Evolutionary conservation across 2,329 filamentous ascomycete genomes (phyloP), one percentile per base, ranked within the genome.

Genomic region (Plectosphaerella sp.): DNA sequence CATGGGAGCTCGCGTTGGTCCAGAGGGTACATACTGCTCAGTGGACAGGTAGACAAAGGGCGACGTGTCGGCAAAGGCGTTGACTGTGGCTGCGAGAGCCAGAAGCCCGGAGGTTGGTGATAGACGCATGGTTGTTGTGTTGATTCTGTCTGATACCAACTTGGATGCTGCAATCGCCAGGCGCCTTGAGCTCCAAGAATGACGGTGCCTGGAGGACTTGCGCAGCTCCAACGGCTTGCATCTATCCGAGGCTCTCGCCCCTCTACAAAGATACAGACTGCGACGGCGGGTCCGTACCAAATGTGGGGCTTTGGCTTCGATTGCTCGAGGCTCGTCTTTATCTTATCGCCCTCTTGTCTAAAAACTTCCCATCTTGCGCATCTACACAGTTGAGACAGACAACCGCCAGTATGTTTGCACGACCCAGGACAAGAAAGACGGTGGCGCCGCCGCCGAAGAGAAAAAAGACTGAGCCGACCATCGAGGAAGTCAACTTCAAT

Each of bases 21-120:
- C 37, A 25, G 9, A 35, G 14, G 22, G 10, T 50, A 64, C 86
- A 63, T 86, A 96, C 92, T 86, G 76, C 57, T 87, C 81, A 45
- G 87, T 93, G 33, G 93, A 97, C 68, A 95, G 87, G 59, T 97
- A 74, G 66, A 96, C 81, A 70, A 96, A 94, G 16, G 94, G 93
- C 51, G 90, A 92, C 2, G 92, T 91, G 70, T 96, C 87, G 57
- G 83, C 84, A 68, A 96, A 94, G 24, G 90, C 92, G 56, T 83
- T 74, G 45, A 79, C 84, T 22, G 78, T 76, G 54, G 80, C 77
- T 59, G 81, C 76, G 62, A 82, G 70, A 58, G 78, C 78, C 64
- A 82, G 70, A 48, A 80, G 65, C 59, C 76, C 68, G 54, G 75
- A 69, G 63, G 78, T 63, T 64, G 72, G 66, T 51, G 77, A 78